Conservation (phyloP, 2,329 filamentous ascomycete species). For the Apiospora marii region DNA sequence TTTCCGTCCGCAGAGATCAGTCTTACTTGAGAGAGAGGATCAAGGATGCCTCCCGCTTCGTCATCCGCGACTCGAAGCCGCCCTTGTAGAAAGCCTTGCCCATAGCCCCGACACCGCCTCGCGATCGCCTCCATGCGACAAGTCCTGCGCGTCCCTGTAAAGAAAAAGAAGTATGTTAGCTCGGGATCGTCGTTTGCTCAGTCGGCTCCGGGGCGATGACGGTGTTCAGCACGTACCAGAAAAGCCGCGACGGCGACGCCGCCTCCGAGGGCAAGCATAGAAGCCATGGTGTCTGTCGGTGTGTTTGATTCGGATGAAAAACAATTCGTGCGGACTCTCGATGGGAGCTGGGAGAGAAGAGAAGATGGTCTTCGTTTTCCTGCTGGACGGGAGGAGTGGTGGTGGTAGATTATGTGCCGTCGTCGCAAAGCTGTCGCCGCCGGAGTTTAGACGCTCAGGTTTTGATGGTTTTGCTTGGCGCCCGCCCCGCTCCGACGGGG, state of each 20-base stretch:
- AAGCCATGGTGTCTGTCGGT: constrained; percentile 58
- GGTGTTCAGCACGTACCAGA: constrained; percentile 47
- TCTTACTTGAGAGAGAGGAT: constrained; percentile 88
- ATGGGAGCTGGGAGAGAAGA: neutral
- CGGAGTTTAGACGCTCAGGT: neutral
- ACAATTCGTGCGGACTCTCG: neutral
- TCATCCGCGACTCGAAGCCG: constrained; percentile 98
- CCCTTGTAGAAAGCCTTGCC: constrained; percentile 98
- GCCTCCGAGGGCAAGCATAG: constrained; percentile 57
- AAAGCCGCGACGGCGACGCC: constrained; percentile 61
- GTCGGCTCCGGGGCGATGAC: constrained; percentile 24
- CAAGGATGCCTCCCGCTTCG: constrained; percentile 84
- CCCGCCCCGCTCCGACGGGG: neutral
- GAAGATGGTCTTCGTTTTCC: neutral
- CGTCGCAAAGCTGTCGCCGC: neutral
- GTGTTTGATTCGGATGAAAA: constrained; percentile 6
- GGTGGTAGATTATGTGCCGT: neutral
- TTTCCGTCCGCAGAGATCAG: neutral
- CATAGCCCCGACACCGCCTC: constrained; percentile 78
- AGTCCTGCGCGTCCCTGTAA: constrained; percentile 87
- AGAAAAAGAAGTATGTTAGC: constrained; percentile 22
- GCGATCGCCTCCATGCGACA: constrained; percentile 84
- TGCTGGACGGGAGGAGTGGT: too few species aligned
- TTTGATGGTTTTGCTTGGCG: neutral
- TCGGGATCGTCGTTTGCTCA: constrained; percentile 18